Base-by-base conservation (phyloP, 23 red algal species). In the Chondrus crispus region DNA sequence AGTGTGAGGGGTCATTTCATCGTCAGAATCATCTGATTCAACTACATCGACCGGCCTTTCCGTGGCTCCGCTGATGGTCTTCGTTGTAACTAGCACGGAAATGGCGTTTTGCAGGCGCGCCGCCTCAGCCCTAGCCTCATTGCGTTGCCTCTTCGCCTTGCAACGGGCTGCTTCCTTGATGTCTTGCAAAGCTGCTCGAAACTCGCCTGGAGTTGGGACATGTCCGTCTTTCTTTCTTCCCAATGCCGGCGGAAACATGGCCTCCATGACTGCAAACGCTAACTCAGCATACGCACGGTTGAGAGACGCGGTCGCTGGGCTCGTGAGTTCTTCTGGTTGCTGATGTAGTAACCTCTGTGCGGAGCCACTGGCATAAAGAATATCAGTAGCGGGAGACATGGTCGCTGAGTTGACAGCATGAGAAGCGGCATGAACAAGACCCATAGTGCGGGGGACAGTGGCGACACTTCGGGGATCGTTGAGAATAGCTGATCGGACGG, bases 201-300 rank as follows among this genome's bases (percentile, higher is more conserved):
- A 90, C 44, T 90, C 87, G 51, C 71, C 22, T 2, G 87, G 87
- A 4, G 87, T 90, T 26, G 87, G 87, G 38, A 90, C 87, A 24
- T 69, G 35, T n/a, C 71, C 87, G 24, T 64, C 87, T 73, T 63
- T 90, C 74, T 75, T 75, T 46, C 71, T 45, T 11, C 50, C 50
- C n/a, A n/a, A n/a, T 35, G 71, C 20, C 8, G 49, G 71, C 32
- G 37, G 49, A 69, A 90, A 90, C 41, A 90, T 53, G 3, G 87
- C 28, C 53, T 90, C 87, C 12, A 79, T 51, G 20, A 90, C 87
- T 26, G 87, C 87, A 28, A 46, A 38, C 11, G 87, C 18, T 11
- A 90, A 39, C 36, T 47, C 73, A 57, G 72, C 71, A 38, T 90
- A 42, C 32, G 50, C 51, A 7, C 39, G 50, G 2, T 40, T 36